These are phyloP conservation scores for Russula sp. DNA, from an alignment of 768 basidiomycete species.

Conservation along the genomic window DNA sequence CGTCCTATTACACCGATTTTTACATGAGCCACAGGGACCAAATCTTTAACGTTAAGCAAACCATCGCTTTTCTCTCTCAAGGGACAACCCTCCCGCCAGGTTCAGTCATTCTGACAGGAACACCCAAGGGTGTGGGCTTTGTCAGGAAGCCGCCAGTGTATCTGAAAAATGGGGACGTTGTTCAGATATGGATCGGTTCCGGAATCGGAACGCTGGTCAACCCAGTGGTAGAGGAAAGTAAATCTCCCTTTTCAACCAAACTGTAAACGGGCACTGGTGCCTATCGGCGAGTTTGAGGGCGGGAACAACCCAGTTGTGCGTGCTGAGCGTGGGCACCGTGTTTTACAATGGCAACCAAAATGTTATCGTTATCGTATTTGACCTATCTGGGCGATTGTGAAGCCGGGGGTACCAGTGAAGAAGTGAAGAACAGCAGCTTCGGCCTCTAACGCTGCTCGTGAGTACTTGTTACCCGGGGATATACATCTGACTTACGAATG, in stretches of 20 bases:
- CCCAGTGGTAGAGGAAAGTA: slow-evolving; percentile 64
- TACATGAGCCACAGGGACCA: slow-evolving; percentile 49
- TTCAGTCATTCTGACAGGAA: slow-evolving; percentile 77
- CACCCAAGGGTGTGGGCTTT: slow-evolving; percentile 79
- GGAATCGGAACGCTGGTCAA: slow-evolving; percentile 81
- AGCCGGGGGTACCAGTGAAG: background rate
- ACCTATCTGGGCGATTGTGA: background rate
- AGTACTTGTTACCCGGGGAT: no score
- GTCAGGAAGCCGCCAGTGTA: slow-evolving; percentile 63
- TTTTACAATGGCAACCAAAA: background rate
- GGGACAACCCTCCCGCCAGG: slow-evolving; percentile 80
- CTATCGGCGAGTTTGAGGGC: background rate
- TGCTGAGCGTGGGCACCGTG: background rate
- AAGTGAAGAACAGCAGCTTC: no score
- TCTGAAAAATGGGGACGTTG: slow-evolving; percentile 68
- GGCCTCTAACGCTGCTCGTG: no score
- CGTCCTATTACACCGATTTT: background rate
- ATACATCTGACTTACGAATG: no score
- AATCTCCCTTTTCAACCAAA: slow-evolving; percentile 32
- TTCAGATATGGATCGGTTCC: slow-evolving; percentile 59
- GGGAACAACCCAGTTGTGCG: background rate
- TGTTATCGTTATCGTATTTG: background rate
- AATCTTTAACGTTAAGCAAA: slow-evolving; percentile 74
- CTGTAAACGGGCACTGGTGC: slow-evolving; percentile 29
- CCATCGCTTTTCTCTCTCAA: slow-evolving; percentile 76